Evolutionary conservation across 148 eudicot species (phyloP), one percentile per base, ranked within the genome.

Genomic region (Hydrangea macrophylla): DNA sequence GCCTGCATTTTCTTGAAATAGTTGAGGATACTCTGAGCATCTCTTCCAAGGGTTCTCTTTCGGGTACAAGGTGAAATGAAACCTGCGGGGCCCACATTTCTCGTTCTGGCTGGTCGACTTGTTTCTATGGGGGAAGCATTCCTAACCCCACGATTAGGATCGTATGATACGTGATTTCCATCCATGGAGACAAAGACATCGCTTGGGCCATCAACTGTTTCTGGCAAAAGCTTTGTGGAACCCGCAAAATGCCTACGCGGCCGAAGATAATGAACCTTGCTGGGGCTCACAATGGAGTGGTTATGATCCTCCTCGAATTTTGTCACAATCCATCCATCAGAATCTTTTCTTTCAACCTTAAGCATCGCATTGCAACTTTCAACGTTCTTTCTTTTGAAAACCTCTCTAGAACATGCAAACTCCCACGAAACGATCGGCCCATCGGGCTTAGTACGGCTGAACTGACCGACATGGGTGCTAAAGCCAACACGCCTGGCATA

Each of bases 281-380:
- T 73, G 7, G 78, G 75, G 58, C 68, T 58, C 17, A 24, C 74
- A 30, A 37, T 75, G 65, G 80, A 75, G 70, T 82, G 85, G 45
- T 76, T 82, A 76, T 82, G 85, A 57, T 76, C 80, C 73, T 79
- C 78, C 51, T 76, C 78, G 73, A 82, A 79, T 59, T 79, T 79
- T 27, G 85, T 75, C 9, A 82, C 78, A 24, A 82, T 83, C 85
- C 84, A 83, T 50, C 69, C 53, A 33, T 80, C 70, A 36, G 56
- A 48, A 80, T 70, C 80, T 45, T 62, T 78, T 26, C 68, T 74
- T 48, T 80, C 84, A 56, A 82, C 67, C 58, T 73, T 40, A 25
- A 82, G 71, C 78, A 76, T 65, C 8, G 83, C 83, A 48, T 74
- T 72, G 45, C 80, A 82, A 65, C 67, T 71, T 17, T 82, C 79